These are phyloP conservation scores for Lasiodiplodia sp. DNA, from an alignment of 2,329 filamentous ascomycete species.

Conservation along the genomic window DNA sequence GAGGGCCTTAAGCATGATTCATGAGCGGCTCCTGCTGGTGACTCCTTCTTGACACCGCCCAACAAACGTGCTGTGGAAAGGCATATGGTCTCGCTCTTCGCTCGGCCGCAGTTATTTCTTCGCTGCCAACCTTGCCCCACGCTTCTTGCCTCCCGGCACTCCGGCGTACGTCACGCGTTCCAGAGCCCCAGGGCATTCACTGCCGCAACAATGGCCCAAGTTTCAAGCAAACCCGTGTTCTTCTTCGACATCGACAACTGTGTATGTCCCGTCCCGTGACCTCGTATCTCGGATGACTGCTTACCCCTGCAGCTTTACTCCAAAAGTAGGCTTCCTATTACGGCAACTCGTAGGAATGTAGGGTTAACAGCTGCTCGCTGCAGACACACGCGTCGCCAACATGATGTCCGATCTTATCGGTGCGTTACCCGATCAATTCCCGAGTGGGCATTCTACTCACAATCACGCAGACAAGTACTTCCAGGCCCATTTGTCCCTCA, in stretches of 20 bases:
- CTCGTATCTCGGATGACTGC: background rate
- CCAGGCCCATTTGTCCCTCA: constrained; percentile 73
- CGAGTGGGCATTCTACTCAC: constrained; percentile 64
- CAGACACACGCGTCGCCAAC: constrained; percentile 77
- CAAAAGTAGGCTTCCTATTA: constrained; percentile 67
- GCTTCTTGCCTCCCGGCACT: background rate
- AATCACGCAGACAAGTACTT: constrained; percentile 64
- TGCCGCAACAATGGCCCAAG: constrained; percentile 37
- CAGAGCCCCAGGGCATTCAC: background rate
- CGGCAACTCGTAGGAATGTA: background rate
- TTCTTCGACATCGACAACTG: constrained; percentile 99
- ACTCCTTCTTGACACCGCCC: constrained; percentile 23
- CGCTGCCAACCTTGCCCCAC: background rate
- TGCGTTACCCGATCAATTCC: constrained; percentile 33
- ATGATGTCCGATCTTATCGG: constrained; percentile 85
- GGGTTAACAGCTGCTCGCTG: constrained; percentile 54
- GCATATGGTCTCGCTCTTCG: constrained; percentile 17
- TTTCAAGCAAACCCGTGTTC: constrained; percentile 61
- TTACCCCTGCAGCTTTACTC: constrained; percentile 71
- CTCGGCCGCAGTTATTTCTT: constrained; percentile 7
- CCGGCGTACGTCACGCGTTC: background rate
- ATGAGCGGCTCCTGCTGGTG: constrained; percentile 10
- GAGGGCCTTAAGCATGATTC: constrained; percentile 18
- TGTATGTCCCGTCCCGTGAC: constrained; percentile 52
- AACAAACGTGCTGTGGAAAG: constrained; percentile 1